Evolutionary conservation across 805 yeast genomes (phyloP).

Genomic region (Kluyveromyces nonfermentans): DNA sequence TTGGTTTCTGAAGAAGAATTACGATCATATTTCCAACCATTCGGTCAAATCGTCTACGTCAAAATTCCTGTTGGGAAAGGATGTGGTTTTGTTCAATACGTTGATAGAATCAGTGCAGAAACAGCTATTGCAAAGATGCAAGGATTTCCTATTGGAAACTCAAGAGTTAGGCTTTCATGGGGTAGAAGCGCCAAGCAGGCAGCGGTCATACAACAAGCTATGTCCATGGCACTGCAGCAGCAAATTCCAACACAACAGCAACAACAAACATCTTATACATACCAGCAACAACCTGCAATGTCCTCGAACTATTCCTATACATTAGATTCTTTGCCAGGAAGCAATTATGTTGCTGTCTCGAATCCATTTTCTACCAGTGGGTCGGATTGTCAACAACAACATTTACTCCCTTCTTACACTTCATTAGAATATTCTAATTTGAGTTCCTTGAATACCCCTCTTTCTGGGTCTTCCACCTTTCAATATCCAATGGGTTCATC

Average conservation of each 20-base stretch:
- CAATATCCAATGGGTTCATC: conserved; percentile 1
- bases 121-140: conserved; percentile 80
- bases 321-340: conserved; percentile 7
- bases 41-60: conserved; percentile 69
- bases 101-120: conserved; percentile 73
- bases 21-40: conserved; percentile 48
- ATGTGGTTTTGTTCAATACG: conserved; percentile 83
- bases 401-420: conserved; percentile 1
- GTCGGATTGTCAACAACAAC: conserved; percentile 1
- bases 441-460: neutral
- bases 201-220: conserved; percentile 13
- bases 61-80: conserved; percentile 66
- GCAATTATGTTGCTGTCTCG: conserved; percentile 5
- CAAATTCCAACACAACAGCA: conserved; percentile 18
- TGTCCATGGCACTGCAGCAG: conserved; percentile 20
- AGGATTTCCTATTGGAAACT: conserved; percentile 80
- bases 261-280: conserved; percentile 9
- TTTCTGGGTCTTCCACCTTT: neutral
- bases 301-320: conserved; percentile 7
- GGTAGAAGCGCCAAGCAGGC: conserved; percentile 47
- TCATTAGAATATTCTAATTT: neutral
- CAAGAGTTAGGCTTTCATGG: conserved; percentile 80
- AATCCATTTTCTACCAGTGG: neutral
- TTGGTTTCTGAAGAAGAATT: conserved; percentile 53
- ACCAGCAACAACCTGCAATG: conserved; percentile 14